Base-by-base conservation (phyloP, 495 filamentous ascomycete genomes). In the Peziza echinospora region DNA sequence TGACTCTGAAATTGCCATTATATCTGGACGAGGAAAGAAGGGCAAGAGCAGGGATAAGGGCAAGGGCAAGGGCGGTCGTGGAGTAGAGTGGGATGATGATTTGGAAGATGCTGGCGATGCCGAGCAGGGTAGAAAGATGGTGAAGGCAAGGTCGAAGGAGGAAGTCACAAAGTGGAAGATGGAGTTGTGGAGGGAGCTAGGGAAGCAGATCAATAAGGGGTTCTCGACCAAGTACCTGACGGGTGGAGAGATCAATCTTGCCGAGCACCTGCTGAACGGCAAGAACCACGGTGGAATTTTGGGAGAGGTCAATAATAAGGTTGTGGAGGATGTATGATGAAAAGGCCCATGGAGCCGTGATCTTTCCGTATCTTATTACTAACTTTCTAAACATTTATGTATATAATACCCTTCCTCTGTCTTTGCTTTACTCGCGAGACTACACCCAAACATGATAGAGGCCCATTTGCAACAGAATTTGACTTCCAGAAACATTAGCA, bases 161-260 rank as follows among this genome's bases (percentile, higher is more conserved):
- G 77, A 62, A 5, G 46, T 93, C 44, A 71, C 64, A 6, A 63
- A 63, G 7, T 53, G 81, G 59, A 70, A 70, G 43, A 71, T 65
- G 6, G 71, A 83, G 60, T 62, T 87, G 55, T 75, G 68, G 54
- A 67, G 64, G 26, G 53, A 87, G 47, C 65, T 97, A 55, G 68
- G 65, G 22, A 74, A 81, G 62, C 70, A 82, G 41, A 68, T 97
- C 25, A 97, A 97, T 62, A 71, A 82, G 21, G 89, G 89, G 5
- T 85, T 97, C 10, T 93, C 83, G 54, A 84, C 86, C 66, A 73
- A 68, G 61, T 97, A 94, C 64, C 64, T 96, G 49, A 84, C 83
- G 0, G 70, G 73, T 44, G 82, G 82, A 13, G 67, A 73, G 9
- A 70, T 94, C 21, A 82, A 97, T 68, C 71, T 94, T 24, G 77